Percentiles rank a stretch among this genome's conserved stretches.
Conservation (phyloP, 2,329 filamentous ascomycete genomes). For the Microascus cirrosus region DNA sequence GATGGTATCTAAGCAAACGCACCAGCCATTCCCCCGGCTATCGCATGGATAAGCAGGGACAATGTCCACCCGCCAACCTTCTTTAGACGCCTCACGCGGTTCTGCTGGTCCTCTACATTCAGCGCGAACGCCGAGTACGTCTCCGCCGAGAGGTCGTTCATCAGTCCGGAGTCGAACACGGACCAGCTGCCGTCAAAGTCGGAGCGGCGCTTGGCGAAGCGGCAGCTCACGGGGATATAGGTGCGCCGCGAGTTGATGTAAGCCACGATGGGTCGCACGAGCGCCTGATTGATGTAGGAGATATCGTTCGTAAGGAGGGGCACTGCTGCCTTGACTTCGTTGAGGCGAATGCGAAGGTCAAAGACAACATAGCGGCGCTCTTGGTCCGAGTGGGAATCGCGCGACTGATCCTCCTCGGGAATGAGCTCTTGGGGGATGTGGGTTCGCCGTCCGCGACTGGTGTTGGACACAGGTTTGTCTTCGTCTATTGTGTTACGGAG, state of each 20-base stretch:
- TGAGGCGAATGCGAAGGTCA: constrained; percentile 89
- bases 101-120: constrained; percentile 83
- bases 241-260: constrained; percentile 95
- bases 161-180: constrained; percentile 81
- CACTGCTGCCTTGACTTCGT: constrained; percentile 86
- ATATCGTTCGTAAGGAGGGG: constrained; percentile 86
- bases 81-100: constrained; percentile 74
- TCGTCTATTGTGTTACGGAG: constrained; percentile 28
- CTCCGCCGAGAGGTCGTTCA: constrained; percentile 89
- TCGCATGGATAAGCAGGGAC: constrained; percentile 80
- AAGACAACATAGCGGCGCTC: constrained; percentile 78
- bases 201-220: constrained; percentile 75
- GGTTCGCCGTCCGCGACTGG: not conserved
- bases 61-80: constrained; percentile 97
- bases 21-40: constrained; percentile 91
- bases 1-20: constrained; percentile 43
- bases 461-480: constrained; percentile 2
- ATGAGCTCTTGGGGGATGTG: constrained; percentile 6
- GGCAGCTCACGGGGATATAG: constrained; percentile 90
- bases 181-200: constrained; percentile 98
- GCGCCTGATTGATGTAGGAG: constrained; percentile 90
- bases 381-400: constrained; percentile 24
- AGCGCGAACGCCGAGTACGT: constrained; percentile 89
- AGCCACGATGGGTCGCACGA: constrained; percentile 90
- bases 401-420: constrained; percentile 1